Conservation (phyloP, 1,139 yeast species). For the Hanseniaspora gamundiae region DNA sequence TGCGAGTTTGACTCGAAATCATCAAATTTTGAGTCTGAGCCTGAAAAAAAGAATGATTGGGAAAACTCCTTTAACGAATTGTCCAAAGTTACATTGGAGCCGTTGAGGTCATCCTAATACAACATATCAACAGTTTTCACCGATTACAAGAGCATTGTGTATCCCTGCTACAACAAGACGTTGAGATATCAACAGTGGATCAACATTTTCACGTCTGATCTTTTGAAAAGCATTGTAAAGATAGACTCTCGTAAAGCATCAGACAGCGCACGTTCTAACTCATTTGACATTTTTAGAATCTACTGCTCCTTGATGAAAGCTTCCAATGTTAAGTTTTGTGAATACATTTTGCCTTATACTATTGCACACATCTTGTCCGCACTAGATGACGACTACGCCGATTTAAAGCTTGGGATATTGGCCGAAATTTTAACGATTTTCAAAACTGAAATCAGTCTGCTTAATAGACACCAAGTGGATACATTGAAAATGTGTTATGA, state of each 20-base stretch:
- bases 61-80: constrained; percentile 45
- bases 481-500: constrained; percentile 54
- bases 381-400: constrained; percentile 30
- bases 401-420: constrained; percentile 35
- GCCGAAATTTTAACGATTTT: constrained; percentile 51
- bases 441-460: constrained; percentile 31
- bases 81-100: constrained; percentile 61
- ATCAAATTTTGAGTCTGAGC: neutral
- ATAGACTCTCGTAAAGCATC: constrained; percentile 3
- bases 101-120: constrained; percentile 50
- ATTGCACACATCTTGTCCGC: constrained; percentile 51
- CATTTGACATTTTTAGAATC: constrained; percentile 38
- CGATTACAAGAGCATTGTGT: constrained; percentile 28
- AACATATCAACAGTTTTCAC: constrained; percentile 46
- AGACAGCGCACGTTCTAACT: constrained; percentile 9
- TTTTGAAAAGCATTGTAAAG: constrained; percentile 33
- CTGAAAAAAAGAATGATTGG: constrained; percentile 38
- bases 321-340: constrained; percentile 58
- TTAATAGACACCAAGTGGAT: constrained; percentile 43
- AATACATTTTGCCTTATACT: constrained; percentile 69
- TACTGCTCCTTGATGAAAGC: constrained; percentile 58
- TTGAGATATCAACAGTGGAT: constrained; percentile 55
- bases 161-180: constrained; percentile 39
- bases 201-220: constrained; percentile 50
- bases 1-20: constrained; percentile 30